Evolutionary conservation across 495 filamentous ascomycete genomes (phyloP).

Genomic region (Bathelium albidoporum): DNA sequence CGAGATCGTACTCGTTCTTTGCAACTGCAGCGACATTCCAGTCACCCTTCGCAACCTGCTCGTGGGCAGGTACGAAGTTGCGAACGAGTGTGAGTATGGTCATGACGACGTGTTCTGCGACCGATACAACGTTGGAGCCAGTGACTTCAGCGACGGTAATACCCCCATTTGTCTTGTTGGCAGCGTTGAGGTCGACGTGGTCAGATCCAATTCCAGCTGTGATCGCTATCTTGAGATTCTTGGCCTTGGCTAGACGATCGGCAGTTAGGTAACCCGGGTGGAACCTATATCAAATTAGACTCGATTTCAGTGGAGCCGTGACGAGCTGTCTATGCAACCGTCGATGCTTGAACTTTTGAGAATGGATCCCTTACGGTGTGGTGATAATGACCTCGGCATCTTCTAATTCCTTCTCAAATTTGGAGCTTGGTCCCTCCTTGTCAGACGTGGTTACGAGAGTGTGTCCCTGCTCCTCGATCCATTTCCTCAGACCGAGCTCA

Average conservation of each 20-base stretch:
- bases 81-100: conserved; percentile 92
- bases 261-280: conserved; percentile 96
- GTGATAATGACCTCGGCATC: conserved; percentile 99
- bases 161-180: conserved; percentile 97
- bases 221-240: conserved; percentile 92
- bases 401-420: conserved; percentile 87
- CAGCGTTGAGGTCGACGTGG: conserved; percentile 92
- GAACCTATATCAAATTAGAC: conserved; percentile 50
- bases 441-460: conserved; percentile 93
- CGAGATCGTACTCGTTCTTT: conserved; percentile 96
- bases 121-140: conserved; percentile 46
- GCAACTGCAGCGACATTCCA: conserved; percentile 95
- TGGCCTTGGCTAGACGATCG: conserved; percentile 91
- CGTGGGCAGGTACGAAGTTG: conserved; percentile 97
- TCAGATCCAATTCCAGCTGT: conserved; percentile 97
- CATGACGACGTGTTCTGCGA: conserved; percentile 75
- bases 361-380: conserved; percentile 61
- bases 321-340: not conserved
- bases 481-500: conserved; percentile 90
- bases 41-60: conserved; percentile 76
- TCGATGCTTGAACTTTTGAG: not conserved
- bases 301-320: not conserved
- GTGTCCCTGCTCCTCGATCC: conserved; percentile 93
- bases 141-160: conserved; percentile 96
- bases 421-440: conserved; percentile 90